phyloP scores from a whole-genome alignment of 148 eudicot species.

The Amaranthus palmeri region DNA sequence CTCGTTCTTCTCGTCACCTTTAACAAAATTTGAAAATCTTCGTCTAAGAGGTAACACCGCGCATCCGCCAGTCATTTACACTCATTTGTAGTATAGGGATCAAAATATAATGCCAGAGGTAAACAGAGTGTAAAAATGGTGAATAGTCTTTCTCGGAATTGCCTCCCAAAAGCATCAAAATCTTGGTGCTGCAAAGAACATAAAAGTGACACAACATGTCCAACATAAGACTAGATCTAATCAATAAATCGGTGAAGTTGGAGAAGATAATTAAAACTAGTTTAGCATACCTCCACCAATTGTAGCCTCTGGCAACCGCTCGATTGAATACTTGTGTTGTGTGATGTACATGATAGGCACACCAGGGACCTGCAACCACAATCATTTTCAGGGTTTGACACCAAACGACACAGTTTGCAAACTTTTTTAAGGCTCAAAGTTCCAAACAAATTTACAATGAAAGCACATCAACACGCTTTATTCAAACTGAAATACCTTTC shows the following conservation, averaged over 20 bases:
- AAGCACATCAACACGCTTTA: background rate
- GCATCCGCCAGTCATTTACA: background rate
- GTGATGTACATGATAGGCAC: constrained; percentile 99
- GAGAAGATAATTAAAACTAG: background rate
- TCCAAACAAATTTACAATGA: background rate
- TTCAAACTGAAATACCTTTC: constrained; percentile 52
- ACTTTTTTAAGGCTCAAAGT: background rate
- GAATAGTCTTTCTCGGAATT: background rate
- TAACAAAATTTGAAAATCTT: background rate
- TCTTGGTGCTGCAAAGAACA: constrained; percentile 69
- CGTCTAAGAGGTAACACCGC: background rate
- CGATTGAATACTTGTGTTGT: constrained; percentile 80
- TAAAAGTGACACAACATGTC: background rate
- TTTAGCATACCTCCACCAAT: constrained; percentile 79
- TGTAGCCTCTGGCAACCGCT: constrained; percentile 96
- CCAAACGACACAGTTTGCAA: background rate
- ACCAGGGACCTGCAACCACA: constrained; percentile 70
- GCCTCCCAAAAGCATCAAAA: constrained; percentile 25
- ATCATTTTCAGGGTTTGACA: constrained; percentile 7
- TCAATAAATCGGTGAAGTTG: background rate
- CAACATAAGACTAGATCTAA: background rate
- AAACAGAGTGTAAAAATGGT: background rate
- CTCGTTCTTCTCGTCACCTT: background rate
- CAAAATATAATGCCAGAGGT: background rate
- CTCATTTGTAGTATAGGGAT: background rate